Evolutionary conservation across 225 moss, liverwort and hornwort species (phyloP), one percentile per base, ranked within the genome.

Genomic region (Physcomitrellopsis africana): DNA sequence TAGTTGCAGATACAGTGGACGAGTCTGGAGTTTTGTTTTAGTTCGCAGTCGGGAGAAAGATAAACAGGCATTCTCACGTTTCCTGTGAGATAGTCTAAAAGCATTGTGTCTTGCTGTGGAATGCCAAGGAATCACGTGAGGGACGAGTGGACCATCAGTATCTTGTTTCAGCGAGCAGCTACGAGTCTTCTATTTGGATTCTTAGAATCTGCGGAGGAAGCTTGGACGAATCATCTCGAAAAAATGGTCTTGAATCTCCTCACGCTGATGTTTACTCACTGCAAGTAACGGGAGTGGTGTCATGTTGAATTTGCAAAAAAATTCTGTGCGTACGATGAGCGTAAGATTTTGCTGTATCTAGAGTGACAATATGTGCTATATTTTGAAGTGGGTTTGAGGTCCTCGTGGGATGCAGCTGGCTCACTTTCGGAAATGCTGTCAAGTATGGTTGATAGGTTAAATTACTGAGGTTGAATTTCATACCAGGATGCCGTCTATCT

Each of bases 201-300:
- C 27, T 10, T 67, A 37, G 71, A 77, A 77, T 54, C 69, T 69
- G 69, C 69, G 42, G 60, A 73, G 51, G 13, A 63, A 72, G 74
- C 49, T n/a, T 42, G 51, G 48, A 1, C 67, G 60, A 60, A 9
- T 53, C 79, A 16, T 43, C 60, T 74, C 70, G 16, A 11, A 17
- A 68, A 27, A 32, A 11, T 41, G 9, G 22, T 22, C 20, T 3
- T 26, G 11, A 3, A 11, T 53, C 12, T 67, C 18, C 11, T 18
- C 51, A 29, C n/a, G 47, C 47, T 37, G 2, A 37, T 37, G 7
- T 37, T 37, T 37, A 37, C 32, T 37, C 1, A 7, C 3, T 7
- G 1, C 53, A 18, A n/a, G 53, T n/a, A 6, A 53, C 10, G 53
- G 15, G 53, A 53, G 53, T 53, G 17, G 46, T 45, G 16, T 74